phyloP scores from a whole-genome alignment of 805 yeast species.

The Suhomyces emberorum region DNA sequence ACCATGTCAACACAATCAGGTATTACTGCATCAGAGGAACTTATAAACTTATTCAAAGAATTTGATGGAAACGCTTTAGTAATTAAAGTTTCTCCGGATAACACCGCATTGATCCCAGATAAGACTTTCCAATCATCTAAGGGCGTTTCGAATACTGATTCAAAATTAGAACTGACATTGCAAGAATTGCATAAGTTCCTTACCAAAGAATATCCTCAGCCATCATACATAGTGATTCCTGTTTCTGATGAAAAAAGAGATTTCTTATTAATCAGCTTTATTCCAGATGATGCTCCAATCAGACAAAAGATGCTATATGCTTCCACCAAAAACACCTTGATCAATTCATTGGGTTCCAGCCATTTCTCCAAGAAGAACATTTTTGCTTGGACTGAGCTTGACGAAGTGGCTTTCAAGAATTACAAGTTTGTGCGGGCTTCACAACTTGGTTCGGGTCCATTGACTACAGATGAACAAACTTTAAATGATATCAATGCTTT shows the following conservation, averaged over 20 bases:
- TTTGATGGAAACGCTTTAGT: constrained; percentile 22
- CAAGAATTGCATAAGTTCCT: constrained; percentile 20
- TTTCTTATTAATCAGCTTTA: constrained; percentile 66
- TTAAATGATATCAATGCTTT: constrained; percentile 42
- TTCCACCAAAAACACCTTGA: constrained; percentile 74
- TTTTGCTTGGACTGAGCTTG: constrained; percentile 52
- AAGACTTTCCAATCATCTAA: constrained; percentile 4
- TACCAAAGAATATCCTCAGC: constrained; percentile 28
- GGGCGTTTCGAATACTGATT: too few species aligned
- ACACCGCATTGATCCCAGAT: constrained; percentile 33
- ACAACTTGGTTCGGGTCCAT: constrained; percentile 37
- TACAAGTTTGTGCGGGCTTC: constrained; percentile 26
- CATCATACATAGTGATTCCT: constrained; percentile 32
- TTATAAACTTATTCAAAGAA: constrained; percentile 43
- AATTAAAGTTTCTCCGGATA: constrained; percentile 31
- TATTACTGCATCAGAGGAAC: constrained; percentile 36
- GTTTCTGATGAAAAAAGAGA: constrained; percentile 13
- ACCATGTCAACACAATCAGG: constrained; percentile 45
- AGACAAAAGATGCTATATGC: constrained; percentile 92
- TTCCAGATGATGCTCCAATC: constrained; percentile 83
- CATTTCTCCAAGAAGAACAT: constrained; percentile 40
- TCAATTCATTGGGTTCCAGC: constrained; percentile 69
- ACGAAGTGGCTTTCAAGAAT: constrained; percentile 51
- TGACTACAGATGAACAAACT: constrained; percentile 58
- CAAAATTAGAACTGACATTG: constrained; percentile 17